These are phyloP conservation scores for Francoa sonchifolia DNA, from an alignment of 441 rosid species.

Conservation along the genomic window DNA sequence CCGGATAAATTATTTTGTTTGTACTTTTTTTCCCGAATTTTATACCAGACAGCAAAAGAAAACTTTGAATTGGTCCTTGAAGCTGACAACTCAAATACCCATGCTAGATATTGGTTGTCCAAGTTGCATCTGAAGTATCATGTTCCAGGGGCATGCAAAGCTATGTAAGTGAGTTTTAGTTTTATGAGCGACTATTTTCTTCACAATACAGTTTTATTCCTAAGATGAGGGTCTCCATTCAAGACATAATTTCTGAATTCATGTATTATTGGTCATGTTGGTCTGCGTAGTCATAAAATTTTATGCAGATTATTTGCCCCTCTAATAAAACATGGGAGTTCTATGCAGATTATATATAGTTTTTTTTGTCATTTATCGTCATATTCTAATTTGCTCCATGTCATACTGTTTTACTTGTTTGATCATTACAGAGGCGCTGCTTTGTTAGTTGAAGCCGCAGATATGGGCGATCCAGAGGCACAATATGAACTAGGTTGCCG, in stretches of 20 bases:
- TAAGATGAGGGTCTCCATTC: not conserved
- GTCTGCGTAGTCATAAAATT: too few species aligned
- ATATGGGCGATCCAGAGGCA: slow-evolving; percentile 87
- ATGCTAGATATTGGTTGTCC: slow-evolving; percentile 79
- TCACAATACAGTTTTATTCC: not conserved
- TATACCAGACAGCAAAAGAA: slow-evolving; percentile 69
- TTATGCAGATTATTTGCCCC: too few species aligned
- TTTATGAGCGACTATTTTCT: not conserved
- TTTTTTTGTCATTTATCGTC: too few species aligned
- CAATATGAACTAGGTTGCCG: slow-evolving; percentile 73
- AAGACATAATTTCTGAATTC: not conserved
- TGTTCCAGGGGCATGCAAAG: slow-evolving; percentile 72
- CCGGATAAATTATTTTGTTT: not conserved
- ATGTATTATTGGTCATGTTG: too few species aligned
- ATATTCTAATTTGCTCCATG: too few species aligned
- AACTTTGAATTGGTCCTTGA: slow-evolving; percentile 80
- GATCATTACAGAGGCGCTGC: slow-evolving; percentile 59
- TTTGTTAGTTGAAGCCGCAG: slow-evolving; percentile 79
- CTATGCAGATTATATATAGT: too few species aligned
- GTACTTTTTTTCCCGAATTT: slow-evolving; percentile 2
- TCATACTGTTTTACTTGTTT: slow-evolving; percentile 4
- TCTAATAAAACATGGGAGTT: too few species aligned
- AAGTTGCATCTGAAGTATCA: slow-evolving; percentile 82
- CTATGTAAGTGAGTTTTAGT: slow-evolving; percentile 38
- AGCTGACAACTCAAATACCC: slow-evolving; percentile 70